Conservation (phyloP, 495 filamentous ascomycete species). For the Penicillium riverlandense region DNA sequence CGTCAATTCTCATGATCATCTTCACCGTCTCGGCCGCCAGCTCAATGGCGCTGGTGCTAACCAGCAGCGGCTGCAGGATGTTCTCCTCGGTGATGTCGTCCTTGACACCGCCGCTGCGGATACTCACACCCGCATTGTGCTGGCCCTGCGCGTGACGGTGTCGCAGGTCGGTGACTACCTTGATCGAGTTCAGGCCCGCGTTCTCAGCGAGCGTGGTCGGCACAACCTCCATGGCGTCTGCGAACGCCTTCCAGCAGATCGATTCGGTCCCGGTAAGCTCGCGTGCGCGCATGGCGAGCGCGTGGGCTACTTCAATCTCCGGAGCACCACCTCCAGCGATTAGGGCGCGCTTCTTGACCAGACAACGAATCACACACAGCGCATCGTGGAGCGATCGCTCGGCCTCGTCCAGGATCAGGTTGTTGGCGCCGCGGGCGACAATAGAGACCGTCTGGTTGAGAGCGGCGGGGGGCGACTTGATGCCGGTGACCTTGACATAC, state of each 20-base stretch:
- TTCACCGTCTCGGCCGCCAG: slow-evolving; percentile 96
- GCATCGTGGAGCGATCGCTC: slow-evolving; percentile 95
- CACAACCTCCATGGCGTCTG: slow-evolving; percentile 95
- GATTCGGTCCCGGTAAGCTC: slow-evolving; percentile 82
- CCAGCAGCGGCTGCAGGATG: slow-evolving; percentile 89
- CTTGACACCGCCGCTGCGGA: slow-evolving; percentile 94
- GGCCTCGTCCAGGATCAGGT: slow-evolving; percentile 90
- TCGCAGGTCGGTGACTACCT: slow-evolving; percentile 94
- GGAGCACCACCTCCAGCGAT: slow-evolving; percentile 95
- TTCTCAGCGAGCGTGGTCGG: slow-evolving; percentile 97
- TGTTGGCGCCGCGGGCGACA: slow-evolving; percentile 89
- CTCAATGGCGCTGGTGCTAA: slow-evolving; percentile 96
- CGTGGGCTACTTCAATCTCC: slow-evolving; percentile 87
- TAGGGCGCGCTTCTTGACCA: slow-evolving; percentile 97
- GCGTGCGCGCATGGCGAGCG: slow-evolving; percentile 72
- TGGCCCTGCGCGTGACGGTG: slow-evolving; percentile 91
- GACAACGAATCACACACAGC: slow-evolving; percentile 92
- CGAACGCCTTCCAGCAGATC: slow-evolving; percentile 98
- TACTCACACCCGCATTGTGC: slow-evolving; percentile 93
- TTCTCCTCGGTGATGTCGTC: slow-evolving; percentile 93
- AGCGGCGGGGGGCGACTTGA: slow-evolving; percentile 48
- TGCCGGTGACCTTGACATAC: slow-evolving; percentile 90
- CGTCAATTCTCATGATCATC: slow-evolving; percentile 97
- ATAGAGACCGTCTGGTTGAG: slow-evolving; percentile 85
- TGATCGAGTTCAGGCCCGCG: slow-evolving; percentile 93